Percentiles rank a stretch among this genome's conserved stretches.
These are phyloP conservation scores for Daldinia vernicosa DNA, from an alignment of 495 filamentous ascomycete genomes.

Conservation along the genomic window DNA sequence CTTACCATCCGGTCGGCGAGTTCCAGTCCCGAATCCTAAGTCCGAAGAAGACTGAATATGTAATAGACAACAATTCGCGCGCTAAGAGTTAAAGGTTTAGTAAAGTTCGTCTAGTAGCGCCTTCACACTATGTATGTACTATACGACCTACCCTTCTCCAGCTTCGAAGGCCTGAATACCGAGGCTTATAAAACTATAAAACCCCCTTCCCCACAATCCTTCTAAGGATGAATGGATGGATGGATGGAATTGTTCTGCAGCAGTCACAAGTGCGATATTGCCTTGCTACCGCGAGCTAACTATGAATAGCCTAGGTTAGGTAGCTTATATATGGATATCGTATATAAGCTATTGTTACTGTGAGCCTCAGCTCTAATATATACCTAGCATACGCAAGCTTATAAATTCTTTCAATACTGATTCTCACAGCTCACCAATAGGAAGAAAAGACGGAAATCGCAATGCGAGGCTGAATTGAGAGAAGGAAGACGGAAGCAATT, in stretches of 20 bases:
- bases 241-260: background rate
- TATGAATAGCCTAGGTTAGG: background rate
- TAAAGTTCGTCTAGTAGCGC: conserved; percentile 17
- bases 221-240: conserved; percentile 1
- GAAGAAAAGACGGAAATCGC: background rate
- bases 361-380: background rate
- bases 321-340: background rate
- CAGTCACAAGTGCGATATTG: background rate
- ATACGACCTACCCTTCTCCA: conserved; percentile 19
- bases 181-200: conserved; percentile 7
- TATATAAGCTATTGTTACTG: too few relatives aligned
- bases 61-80: conserved; percentile 1
- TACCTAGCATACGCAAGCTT: background rate
- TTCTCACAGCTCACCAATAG: background rate
- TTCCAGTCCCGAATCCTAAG: conserved; percentile 1
- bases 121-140: too few relatives aligned
- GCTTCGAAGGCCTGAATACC: conserved; percentile 19
- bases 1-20: background rate
- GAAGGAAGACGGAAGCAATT: background rate
- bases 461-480: conserved; percentile 31
- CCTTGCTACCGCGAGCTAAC: background rate
- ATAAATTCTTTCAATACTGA: background rate
- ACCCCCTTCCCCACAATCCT: conserved; percentile 18
- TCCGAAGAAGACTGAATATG: conserved; percentile 4
- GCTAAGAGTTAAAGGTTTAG: conserved; percentile 21